Base-by-base conservation (phyloP, 2,329 filamentous ascomycete genomes). In the Elsinoe necatrix region DNA sequence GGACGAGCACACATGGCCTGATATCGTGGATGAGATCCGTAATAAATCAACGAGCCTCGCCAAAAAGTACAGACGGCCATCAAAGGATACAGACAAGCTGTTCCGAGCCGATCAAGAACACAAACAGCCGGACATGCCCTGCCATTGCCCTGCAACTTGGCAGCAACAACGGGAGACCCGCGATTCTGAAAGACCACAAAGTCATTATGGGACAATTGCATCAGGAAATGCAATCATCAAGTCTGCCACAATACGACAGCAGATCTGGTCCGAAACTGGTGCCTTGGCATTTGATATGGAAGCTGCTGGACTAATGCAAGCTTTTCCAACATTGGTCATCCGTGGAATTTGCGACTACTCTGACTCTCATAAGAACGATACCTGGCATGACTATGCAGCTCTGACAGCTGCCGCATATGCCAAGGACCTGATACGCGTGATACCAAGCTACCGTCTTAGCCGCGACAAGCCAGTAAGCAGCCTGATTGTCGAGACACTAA, bases 171-270 rank as follows among this genome's bases (percentile, higher is more conserved):
- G 43, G 14, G 21, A 16, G 3, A 3, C 6, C 7, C 43, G 43
- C n/a, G n/a, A n/a, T n/a, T n/a, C n/a, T n/a, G n/a, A n/a, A n/a
- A n/a, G n/a, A n/a, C n/a, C n/a, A n/a, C n/a, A n/a, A n/a, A 57
- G 75, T 0, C 69, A 73, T 43, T 62, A 75, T 29, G 73, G 74
- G 0, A 52, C 59, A 0, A 66, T 76, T 1, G 73, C 65, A 4
- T 74, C 71, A 1, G 71, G 68, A 9, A 68, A 75, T 51, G 65
- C 34, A 6, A n/a, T 59, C 5, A 51, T 59, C 7, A 59, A 55
- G 34, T 41, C 52, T 29, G 47, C 54, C 9, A 21, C 1, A 2
- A 42, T 35, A 3, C 23, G 58, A n/a, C 48, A 59, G 12, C 42
- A 12, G n/a, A 21, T 57, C 1, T 25, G 43, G 64, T 57, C 39